Conservation (phyloP, 2,329 filamentous ascomycete species). For the Fusarium transvaalense region DNA sequence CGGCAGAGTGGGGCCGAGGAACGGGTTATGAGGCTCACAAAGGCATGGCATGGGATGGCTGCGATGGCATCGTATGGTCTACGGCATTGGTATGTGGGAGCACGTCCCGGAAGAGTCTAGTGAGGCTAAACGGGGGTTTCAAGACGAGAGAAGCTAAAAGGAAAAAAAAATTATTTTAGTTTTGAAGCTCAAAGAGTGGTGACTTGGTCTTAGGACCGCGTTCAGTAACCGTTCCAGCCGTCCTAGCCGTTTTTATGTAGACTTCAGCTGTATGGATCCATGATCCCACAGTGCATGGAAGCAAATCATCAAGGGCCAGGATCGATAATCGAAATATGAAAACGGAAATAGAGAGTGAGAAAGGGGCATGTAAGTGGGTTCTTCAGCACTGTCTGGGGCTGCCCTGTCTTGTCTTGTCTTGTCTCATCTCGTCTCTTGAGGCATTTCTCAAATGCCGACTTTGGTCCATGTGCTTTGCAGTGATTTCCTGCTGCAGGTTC, state of each 20-base stretch:
- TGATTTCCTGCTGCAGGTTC: neutral
- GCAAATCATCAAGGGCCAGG: neutral
- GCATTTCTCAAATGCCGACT: constrained; percentile 40
- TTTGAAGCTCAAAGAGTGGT: neutral
- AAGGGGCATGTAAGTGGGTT: constrained; percentile 8
- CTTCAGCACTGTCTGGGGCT: neutral
- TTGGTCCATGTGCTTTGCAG: constrained; percentile 23
- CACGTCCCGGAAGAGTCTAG: constrained; percentile 24
- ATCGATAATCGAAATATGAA: neutral
- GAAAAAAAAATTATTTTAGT: neutral
- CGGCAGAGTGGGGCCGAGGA: constrained; percentile 26
- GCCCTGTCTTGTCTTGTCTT: neutral
- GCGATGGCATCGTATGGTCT: too few relatives aligned
- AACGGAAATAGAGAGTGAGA: constrained; percentile 7
- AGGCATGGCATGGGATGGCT: neutral
- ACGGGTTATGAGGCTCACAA: constrained; percentile 21
- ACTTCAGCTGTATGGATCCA: too few relatives aligned
- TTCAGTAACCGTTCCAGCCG: too few relatives aligned
- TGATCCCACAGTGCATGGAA: too few relatives aligned
- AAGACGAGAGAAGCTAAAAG: neutral
- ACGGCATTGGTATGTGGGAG: neutral
- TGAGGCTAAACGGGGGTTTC: constrained; percentile 11
- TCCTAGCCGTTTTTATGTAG: too few relatives aligned
- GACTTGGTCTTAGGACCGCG: neutral
- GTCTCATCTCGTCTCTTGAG: constrained; percentile 31